Evolutionary conservation across 148 eudicot species (phyloP).

Genomic region (Polygonum aviculare): DNA sequence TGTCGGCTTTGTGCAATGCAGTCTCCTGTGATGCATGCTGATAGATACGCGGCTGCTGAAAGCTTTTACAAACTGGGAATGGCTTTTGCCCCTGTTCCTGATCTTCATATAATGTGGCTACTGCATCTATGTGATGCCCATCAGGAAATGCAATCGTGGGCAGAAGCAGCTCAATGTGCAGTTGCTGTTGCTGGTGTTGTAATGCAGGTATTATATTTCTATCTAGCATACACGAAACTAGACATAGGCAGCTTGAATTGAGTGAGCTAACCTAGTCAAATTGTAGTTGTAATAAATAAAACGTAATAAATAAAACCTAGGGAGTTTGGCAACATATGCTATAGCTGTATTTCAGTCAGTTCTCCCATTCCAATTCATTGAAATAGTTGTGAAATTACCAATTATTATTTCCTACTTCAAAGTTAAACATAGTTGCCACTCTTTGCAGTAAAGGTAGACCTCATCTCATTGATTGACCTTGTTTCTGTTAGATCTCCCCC

Average conservation of each 20-base stretch:
- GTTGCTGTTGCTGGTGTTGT: slow-evolving; percentile 99
- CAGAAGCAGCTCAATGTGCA: slow-evolving; percentile 99
- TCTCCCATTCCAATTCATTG: neutral
- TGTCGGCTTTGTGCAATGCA: slow-evolving; percentile 19
- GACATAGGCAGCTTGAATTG: neutral
- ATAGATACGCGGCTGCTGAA: slow-evolving; percentile 96
- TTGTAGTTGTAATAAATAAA: neutral
- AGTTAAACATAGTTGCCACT: neutral
- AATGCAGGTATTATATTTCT: slow-evolving; percentile 60
- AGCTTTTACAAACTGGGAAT: slow-evolving; percentile 92
- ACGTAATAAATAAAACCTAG: neutral
- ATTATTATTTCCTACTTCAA: neutral
- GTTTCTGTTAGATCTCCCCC: neutral
- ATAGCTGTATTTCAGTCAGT: neutral
- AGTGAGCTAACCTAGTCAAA: neutral
- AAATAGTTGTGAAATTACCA: neutral
- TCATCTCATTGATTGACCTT: neutral
- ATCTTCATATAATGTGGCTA: slow-evolving; percentile 99
- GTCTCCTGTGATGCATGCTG: slow-evolving; percentile 84
- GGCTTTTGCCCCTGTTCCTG: slow-evolving; percentile 98
- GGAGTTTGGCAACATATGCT: neutral
- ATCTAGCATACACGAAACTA: neutral
- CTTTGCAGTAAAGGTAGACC: neutral
- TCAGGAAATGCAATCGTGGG: slow-evolving; percentile 99
- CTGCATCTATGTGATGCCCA: slow-evolving; percentile 98